Base-by-base conservation (phyloP, 2,329 filamentous ascomycete genomes). In the Alternaria triticimaculans region DNA sequence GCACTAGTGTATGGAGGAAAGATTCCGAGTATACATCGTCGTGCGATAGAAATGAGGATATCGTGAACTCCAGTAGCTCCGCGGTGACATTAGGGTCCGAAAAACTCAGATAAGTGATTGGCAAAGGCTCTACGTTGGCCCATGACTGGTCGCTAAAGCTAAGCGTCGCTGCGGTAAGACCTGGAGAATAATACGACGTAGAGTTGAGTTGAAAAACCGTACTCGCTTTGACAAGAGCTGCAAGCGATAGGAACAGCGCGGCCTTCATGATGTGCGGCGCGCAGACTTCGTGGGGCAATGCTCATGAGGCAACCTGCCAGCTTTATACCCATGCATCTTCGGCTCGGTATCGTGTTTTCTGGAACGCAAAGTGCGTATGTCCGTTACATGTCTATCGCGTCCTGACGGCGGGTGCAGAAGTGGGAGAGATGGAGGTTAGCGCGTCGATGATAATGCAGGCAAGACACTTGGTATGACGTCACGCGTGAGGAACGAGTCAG, bases 21-120 rank as follows among this genome's bases (percentile, higher is more conserved):
- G 26, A 45, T 30, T 66, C 55, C 14, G 61, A 58, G 41, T 60
- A 66, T 8, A 66, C 66, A 60, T 64, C 60, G 37, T 66, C 58
- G 14, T 20, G 15, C 6, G 20, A 28, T 9, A 49, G 21, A 20
- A 49, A 58, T 8, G 28, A 49, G 33, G 28, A 43, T 18, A 65
- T 55, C 2, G 56, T 60, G 14, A 43, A 53, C 26, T 30, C 33
- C 26, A 61, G 21, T 20, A 41, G 18, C 23, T 50, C 55, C 37
- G 41, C 18, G 20, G 63, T 44, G 21, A 56, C 20, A n/a, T 4
- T 62, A 14, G 21, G 15, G 28, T 63, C 41, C 9, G 37, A 10
- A 20, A 55, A 37, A 9, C 43, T 55, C 21, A 63, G 41, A 37
- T 37, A 37, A 37, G 33, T 37, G 33, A 37, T 54, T 14, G 63